Conservation (phyloP, 495 filamentous ascomycete genomes). For the Lasiosphaeriaceae sp. region DNA sequence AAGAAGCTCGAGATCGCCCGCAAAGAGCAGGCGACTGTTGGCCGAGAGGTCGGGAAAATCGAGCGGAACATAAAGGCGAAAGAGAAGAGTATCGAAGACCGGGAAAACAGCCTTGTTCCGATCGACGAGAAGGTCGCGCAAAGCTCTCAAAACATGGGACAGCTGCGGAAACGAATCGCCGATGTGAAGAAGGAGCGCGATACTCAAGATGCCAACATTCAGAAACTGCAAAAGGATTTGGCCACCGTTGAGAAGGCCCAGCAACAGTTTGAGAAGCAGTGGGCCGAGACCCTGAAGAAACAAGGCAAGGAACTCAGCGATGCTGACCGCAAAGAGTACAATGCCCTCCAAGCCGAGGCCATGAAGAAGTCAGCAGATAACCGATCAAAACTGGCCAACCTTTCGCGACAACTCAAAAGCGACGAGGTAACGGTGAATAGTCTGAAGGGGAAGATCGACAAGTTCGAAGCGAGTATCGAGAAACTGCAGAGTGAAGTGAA, state of each 20-base stretch:
- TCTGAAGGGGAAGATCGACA: constrained; percentile 80
- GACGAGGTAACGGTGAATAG: constrained; percentile 86
- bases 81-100: constrained; percentile 84
- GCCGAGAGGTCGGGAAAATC: constrained; percentile 72
- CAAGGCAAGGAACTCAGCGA: constrained; percentile 83
- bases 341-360: constrained; percentile 78
- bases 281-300: constrained; percentile 75
- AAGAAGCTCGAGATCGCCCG: constrained; percentile 80
- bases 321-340: constrained; percentile 85
- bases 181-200: constrained; percentile 74
- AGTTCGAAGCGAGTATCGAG: constrained; percentile 64
- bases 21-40: constrained; percentile 73
- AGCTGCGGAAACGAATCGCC: constrained; percentile 60
- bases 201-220: constrained; percentile 57
- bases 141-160: constrained; percentile 64
- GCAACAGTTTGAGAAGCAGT: constrained; percentile 82
- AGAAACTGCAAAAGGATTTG: constrained; percentile 74
- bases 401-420: constrained; percentile 78
- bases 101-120: constrained; percentile 79
- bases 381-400: constrained; percentile 77
- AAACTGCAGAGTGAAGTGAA: constrained; percentile 69
- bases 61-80: constrained; percentile 79
- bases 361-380: constrained; percentile 78
- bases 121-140: constrained; percentile 91
- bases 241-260: constrained; percentile 85